Percentiles rank a stretch among this genome's conserved stretches.
phyloP scores from a whole-genome alignment of 2,329 filamentous ascomycete genomes.

The Aspergillus felis region DNA sequence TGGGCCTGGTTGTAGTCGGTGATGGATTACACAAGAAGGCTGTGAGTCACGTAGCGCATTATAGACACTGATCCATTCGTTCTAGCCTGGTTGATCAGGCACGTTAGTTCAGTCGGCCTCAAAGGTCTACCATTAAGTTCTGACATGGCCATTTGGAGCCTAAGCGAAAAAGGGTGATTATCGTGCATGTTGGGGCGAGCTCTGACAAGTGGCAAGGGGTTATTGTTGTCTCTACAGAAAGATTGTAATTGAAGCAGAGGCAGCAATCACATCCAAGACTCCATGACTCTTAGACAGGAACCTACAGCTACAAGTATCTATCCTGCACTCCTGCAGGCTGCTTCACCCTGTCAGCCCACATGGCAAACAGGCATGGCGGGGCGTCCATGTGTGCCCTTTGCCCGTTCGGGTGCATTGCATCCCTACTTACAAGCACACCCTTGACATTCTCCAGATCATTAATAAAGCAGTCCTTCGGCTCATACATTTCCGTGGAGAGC shows the following conservation, averaged over 20 bases:
- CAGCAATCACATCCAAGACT: not conserved
- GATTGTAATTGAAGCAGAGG: not conserved
- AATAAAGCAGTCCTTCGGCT: not conserved
- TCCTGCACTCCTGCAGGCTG: not conserved
- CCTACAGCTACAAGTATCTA: not conserved
- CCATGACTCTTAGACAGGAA: too few species aligned
- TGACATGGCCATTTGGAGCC: not conserved
- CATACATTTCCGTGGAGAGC: too few species aligned
- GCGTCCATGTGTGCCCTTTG: not conserved
- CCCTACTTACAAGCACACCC: not conserved
- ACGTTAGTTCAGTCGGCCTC: not conserved
- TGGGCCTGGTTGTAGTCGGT: not conserved
- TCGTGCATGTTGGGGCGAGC: not conserved
- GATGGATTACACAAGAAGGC: not conserved
- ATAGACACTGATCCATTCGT: not conserved
- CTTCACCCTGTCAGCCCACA: constrained; percentile 1
- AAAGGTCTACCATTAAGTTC: not conserved
- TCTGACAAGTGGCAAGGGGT: not conserved
- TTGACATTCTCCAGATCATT: not conserved
- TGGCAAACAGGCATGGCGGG: not conserved
- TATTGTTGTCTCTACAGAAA: not conserved
- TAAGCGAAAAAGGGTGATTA: not conserved
- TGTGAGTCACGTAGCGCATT: not conserved
- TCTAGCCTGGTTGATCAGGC: not conserved
- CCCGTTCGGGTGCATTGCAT: not conserved